A percentile compares a stretch with the other conserved stretches of the same genome.
phyloP scores from a whole-genome alignment of 192 early-diverging fungal species.

The Linnemannia zychae region DNA sequence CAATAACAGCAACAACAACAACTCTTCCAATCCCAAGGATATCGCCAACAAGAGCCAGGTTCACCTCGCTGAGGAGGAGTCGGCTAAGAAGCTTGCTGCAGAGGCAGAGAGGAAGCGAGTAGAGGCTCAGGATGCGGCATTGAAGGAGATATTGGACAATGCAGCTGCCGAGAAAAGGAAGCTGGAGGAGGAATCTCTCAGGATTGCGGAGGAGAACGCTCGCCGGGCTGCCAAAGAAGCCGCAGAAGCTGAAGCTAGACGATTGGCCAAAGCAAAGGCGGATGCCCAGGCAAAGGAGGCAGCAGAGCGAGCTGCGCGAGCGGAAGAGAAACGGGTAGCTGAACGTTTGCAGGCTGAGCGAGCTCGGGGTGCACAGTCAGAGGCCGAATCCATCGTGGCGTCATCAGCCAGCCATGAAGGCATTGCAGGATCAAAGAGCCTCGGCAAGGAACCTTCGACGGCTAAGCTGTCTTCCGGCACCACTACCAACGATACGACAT shows the following conservation, averaged over 20 bases:
- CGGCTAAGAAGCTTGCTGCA: slow-evolving; percentile 10
- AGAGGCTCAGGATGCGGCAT: slow-evolving; percentile 35
- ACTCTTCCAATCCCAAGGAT: neutral
- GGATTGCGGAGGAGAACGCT: slow-evolving; percentile 24
- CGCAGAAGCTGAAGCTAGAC: slow-evolving; percentile 10
- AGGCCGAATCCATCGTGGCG: neutral
- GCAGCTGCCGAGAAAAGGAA: slow-evolving; percentile 48
- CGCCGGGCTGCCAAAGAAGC: slow-evolving; percentile 19
- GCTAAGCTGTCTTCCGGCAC: neutral
- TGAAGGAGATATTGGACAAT: slow-evolving; percentile 50
- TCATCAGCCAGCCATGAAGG: neutral
- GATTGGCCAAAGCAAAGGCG: slow-evolving; percentile 5
- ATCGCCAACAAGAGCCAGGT: slow-evolving; percentile 6
- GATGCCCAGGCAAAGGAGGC: slow-evolving; percentile 18
- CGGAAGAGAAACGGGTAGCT: neutral
- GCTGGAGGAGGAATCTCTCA: slow-evolving; percentile 32
- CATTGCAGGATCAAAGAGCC: neutral
- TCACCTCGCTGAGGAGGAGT: slow-evolving; percentile 15
- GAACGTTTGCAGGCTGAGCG: neutral
- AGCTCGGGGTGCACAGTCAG: neutral
- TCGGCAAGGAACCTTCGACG: neutral
- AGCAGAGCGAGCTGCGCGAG: slow-evolving; percentile 7
- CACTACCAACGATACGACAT: neutral
- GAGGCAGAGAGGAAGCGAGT: slow-evolving; percentile 37
- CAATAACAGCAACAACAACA: neutral